These are phyloP conservation scores for Coccomyxa sp. DNA, from an alignment of 139 green algal genomes.

Conservation along the genomic window DNA sequence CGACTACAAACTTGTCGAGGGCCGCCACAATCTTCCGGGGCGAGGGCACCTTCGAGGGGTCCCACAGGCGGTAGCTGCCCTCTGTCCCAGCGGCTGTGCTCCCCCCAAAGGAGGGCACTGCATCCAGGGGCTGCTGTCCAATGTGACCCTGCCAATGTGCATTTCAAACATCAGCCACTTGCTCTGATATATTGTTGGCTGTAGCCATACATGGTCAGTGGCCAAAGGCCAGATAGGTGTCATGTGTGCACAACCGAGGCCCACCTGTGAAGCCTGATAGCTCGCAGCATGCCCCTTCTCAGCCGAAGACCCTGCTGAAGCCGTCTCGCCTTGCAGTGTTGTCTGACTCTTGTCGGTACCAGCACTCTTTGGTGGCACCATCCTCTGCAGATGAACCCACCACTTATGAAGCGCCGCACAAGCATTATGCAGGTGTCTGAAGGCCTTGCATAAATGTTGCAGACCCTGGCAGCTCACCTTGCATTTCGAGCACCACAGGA, in stretches of 20 bases:
- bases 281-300: conserved; percentile 4
- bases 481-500: conserved; percentile 9
- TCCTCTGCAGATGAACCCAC: background rate
- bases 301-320: background rate
- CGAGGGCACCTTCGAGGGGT: conserved; percentile 1
- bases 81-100: conserved; percentile 4
- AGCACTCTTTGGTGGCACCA: background rate
- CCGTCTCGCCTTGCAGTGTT: no score
- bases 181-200: background rate
- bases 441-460: background rate
- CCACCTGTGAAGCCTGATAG: background rate
- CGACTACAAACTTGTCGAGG: conserved; percentile 76
- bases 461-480: conserved; percentile 16
- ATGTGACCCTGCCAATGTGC: background rate
- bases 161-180: background rate
- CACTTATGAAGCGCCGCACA: background rate
- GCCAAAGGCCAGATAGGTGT: no score
- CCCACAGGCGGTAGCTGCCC: background rate
- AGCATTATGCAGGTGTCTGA: background rate
- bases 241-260: background rate
- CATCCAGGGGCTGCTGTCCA: conserved; percentile 4
- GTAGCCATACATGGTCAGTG: no score
- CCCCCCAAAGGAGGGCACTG: conserved; percentile 42
- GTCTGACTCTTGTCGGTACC: no score
- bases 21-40: conserved; percentile 64